These are phyloP conservation scores for Andrographis paniculata DNA, from an alignment of 305 asterid species.

Conservation along the genomic window DNA sequence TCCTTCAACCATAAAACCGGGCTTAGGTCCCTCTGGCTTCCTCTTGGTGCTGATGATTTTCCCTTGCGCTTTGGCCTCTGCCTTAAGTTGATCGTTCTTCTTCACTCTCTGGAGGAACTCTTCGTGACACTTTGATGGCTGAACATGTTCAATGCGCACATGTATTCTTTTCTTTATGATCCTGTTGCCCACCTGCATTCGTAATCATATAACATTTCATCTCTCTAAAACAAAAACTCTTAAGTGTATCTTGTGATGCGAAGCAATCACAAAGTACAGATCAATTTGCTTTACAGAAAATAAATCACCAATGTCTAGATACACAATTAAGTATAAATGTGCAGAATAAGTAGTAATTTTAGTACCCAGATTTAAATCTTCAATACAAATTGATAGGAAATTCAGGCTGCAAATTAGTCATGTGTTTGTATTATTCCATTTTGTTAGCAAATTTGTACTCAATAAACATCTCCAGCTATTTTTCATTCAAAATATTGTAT, in stretches of 20 bases:
- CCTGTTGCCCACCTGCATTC: constrained; percentile 52
- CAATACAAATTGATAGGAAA: too few relatives aligned
- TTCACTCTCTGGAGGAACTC: constrained; percentile 43
- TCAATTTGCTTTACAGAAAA: too few relatives aligned
- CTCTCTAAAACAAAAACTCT: neutral
- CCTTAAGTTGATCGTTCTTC: constrained; percentile 13
- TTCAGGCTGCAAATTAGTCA: too few relatives aligned
- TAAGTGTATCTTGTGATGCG: neutral
- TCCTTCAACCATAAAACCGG: constrained; percentile 7
- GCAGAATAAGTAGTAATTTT: too few relatives aligned
- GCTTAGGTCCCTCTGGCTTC: constrained; percentile 12
- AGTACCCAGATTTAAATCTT: too few relatives aligned
- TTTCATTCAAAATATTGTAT: too few relatives aligned
- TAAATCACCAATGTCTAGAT: too few relatives aligned
- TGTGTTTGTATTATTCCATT: too few relatives aligned
- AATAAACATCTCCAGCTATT: too few relatives aligned
- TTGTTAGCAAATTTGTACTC: too few relatives aligned
- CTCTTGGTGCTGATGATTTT: constrained; percentile 11
- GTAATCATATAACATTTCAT: neutral
- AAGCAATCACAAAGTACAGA: neutral
- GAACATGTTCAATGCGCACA: constrained; percentile 74
- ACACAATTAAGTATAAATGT: too few relatives aligned
- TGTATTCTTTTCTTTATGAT: constrained; percentile 65
- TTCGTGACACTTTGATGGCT: constrained; percentile 61
- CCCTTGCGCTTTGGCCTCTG: constrained; percentile 10